These are phyloP conservation scores for Leccinum longicurvipes DNA, from an alignment of 768 basidiomycete genomes.

Conservation along the genomic window DNA sequence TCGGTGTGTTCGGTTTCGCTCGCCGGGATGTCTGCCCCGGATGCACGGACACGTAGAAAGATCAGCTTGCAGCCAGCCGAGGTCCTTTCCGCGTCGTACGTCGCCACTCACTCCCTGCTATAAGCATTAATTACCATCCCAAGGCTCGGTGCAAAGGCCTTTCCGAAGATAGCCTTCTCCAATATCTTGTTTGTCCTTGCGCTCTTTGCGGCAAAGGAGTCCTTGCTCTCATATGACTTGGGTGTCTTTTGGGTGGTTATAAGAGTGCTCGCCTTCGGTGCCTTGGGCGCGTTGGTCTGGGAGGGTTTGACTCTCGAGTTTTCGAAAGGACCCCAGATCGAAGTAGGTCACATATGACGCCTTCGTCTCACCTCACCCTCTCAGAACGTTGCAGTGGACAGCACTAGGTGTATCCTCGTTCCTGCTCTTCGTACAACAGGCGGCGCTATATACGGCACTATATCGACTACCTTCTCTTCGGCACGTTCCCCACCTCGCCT, in stretches of 20 bases:
- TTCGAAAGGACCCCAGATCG: conserved; percentile 51
- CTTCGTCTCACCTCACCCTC: conserved; percentile 1
- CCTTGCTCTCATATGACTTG: conserved; percentile 61
- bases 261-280: conserved; percentile 69
- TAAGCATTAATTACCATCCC: conserved; percentile 1
- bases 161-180: conserved; percentile 56
- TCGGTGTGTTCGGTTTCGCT: conserved; percentile 4
- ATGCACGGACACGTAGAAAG: conserved; percentile 64
- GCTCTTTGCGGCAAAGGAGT: conserved; percentile 62
- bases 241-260: conserved; percentile 77
- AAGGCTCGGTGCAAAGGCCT: conserved; percentile 51
- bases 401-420: conserved; percentile 65
- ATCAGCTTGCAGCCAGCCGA: conserved; percentile 57
- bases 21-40: conserved; percentile 53
- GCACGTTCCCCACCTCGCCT: conserved; percentile 38
- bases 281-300: conserved; percentile 61
- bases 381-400: conserved; percentile 53
- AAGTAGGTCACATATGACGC: conserved; percentile 42
- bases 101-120: conserved; percentile 8
- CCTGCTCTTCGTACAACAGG: conserved; percentile 65
- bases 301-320: conserved; percentile 53
- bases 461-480: conserved; percentile 64
- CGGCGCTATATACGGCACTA: conserved; percentile 63
- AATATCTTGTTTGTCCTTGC: conserved; percentile 64
- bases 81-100: conserved; percentile 55